phyloP scores from a whole-genome alignment of 2,329 filamentous ascomycete species.

The Sporothrix globosa region DNA sequence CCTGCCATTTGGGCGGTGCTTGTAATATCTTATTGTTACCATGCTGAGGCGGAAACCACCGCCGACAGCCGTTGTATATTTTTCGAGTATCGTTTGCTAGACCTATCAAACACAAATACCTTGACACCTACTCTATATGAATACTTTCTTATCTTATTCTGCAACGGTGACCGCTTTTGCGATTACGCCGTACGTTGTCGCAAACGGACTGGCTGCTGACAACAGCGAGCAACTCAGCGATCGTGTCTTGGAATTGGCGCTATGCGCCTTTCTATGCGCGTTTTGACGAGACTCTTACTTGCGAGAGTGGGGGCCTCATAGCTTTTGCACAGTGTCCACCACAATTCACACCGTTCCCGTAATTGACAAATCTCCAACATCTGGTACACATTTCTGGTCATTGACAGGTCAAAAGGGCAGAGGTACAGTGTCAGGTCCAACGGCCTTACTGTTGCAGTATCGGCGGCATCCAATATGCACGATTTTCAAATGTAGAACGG shows the following conservation, averaged over 20 bases:
- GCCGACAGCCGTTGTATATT: slow-evolving; percentile 22
- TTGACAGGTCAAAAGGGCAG: neutral
- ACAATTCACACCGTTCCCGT: neutral
- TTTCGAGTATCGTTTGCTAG: slow-evolving; percentile 17
- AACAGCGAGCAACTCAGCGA: slow-evolving; percentile 25
- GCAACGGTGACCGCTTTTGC: neutral
- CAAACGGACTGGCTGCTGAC: slow-evolving; percentile 7
- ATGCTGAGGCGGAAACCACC: slow-evolving; percentile 21
- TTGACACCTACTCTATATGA: neutral
- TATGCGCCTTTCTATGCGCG: slow-evolving; percentile 9
- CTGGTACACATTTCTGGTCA: neutral
- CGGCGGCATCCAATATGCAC: neutral
- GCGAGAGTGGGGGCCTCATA: neutral
- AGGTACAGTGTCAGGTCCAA: neutral
- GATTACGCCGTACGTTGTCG: slow-evolving; percentile 12
- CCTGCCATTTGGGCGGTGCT: slow-evolving; percentile 16
- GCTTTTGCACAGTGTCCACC: neutral
- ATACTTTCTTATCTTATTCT: neutral
- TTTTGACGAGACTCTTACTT: slow-evolving; percentile 2
- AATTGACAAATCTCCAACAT: neutral
- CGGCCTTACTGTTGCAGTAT: slow-evolving; percentile 18
- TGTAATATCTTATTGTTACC: slow-evolving; percentile 13
- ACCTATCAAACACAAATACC: neutral
- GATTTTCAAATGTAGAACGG: slow-evolving; percentile 3
- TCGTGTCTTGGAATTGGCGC: slow-evolving; percentile 21